These are phyloP conservation scores for Coemansia sp. DNA, from an alignment of 192 early-diverging fungal genomes.

Conservation along the genomic window DNA sequence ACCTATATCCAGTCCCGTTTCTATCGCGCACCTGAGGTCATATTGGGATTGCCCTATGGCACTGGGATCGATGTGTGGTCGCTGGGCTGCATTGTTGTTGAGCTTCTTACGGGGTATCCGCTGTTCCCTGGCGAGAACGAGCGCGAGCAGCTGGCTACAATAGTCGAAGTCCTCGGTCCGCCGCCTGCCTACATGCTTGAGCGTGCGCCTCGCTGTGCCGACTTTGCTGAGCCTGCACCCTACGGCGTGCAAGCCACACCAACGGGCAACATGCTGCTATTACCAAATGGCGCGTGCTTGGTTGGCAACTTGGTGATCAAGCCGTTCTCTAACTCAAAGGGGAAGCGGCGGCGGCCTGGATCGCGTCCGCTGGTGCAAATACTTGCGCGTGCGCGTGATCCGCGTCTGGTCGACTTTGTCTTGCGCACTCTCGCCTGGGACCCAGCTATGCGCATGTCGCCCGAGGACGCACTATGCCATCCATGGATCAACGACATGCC, in stretches of 20 bases:
- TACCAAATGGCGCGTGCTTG: conserved; percentile 34
- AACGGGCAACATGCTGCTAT: conserved; percentile 35
- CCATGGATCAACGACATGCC: conserved; percentile 75
- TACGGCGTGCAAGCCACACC: conserved; percentile 27
- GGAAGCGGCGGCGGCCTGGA: conserved; percentile 79
- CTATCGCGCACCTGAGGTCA: conserved; percentile 97
- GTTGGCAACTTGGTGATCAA: conserved; percentile 41
- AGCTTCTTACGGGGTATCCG: conserved; percentile 87
- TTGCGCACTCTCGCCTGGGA: conserved; percentile 84
- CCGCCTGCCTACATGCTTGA: conserved; percentile 77
- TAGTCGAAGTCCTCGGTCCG: conserved; percentile 90
- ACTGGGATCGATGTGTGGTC: conserved; percentile 98
- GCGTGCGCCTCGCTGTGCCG: conserved; percentile 72
- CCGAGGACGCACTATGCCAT: conserved; percentile 82
- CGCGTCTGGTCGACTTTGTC: conserved; percentile 86
- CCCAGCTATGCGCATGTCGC: conserved; percentile 83
- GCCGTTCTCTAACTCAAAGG: conserved; percentile 78
- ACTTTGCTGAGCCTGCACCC: conserved; percentile 74
- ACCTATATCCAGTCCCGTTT: conserved; percentile 98
- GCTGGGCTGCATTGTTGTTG: conserved; percentile 92
- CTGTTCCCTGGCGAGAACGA: conserved; percentile 98
- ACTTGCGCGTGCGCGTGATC: conserved; percentile 73
- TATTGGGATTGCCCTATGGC: conserved; percentile 85
- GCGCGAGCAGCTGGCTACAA: conserved; percentile 91
- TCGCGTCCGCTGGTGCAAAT: conserved; percentile 73